Percentiles rank a stretch among this genome's conserved stretches.
phyloP scores from a whole-genome alignment of 2,329 filamentous ascomycete genomes.

The Tolypocladium endophyticum region DNA sequence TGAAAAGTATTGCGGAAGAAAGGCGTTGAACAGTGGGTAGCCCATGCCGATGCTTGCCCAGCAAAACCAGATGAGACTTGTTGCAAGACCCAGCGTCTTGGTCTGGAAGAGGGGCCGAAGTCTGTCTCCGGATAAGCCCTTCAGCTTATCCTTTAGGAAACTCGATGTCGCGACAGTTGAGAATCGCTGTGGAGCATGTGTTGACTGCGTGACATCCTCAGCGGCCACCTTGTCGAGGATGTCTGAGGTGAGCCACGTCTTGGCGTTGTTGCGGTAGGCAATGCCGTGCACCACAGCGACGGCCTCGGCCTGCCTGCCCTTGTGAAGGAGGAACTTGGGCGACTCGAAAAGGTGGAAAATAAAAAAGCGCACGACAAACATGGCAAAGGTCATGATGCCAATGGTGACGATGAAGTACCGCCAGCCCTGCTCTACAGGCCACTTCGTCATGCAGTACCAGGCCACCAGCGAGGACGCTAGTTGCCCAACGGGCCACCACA shows the following conservation, averaged over 20 bases:
- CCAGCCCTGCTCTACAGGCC: constrained; percentile 63
- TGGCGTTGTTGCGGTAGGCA: constrained; percentile 57
- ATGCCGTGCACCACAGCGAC: constrained; percentile 72
- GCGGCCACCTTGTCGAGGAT: constrained; percentile 47
- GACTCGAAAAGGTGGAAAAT: constrained; percentile 77
- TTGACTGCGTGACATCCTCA: constrained; percentile 24
- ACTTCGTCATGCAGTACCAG: constrained; percentile 66
- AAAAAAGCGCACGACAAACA: constrained; percentile 72
- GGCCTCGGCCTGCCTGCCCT: constrained; percentile 67
- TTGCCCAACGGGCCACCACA: constrained; percentile 82
- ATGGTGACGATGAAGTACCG: constrained; percentile 62
- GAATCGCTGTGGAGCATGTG: constrained; percentile 5
- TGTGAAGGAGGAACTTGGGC: constrained; percentile 69
- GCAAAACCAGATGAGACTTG: constrained; percentile 59
- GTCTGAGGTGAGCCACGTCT: constrained; percentile 68
- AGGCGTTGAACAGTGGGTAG: constrained; percentile 82
- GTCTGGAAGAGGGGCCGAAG: constrained; percentile 55
- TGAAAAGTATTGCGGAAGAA: constrained; percentile 77
- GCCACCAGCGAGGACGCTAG: constrained; percentile 61
- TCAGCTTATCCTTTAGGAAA: constrained; percentile 48
- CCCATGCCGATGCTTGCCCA: constrained; percentile 80
- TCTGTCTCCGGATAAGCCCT: constrained; percentile 56
- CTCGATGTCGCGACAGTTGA: constrained; percentile 14
- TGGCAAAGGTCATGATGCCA: constrained; percentile 60
- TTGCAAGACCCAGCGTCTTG: constrained; percentile 40